Evolutionary conservation across 1,284 basidiomycete genomes (phyloP), one percentile per base, ranked within the genome.

Genomic region (Tylopilus orsonianus): DNA sequence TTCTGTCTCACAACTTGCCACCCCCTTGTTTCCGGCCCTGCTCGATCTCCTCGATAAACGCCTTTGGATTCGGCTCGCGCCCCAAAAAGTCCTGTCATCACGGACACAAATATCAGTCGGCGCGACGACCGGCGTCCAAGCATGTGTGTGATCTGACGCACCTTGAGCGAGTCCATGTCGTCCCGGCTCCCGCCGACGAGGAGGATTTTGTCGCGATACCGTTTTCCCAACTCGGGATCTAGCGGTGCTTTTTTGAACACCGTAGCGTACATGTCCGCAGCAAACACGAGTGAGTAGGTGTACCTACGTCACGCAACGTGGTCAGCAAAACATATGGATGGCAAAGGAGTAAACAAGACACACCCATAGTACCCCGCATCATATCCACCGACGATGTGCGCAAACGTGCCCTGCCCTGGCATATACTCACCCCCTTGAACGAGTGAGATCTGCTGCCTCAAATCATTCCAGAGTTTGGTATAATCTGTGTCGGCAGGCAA

Each of bases 61-160:
- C 90, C 18, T 86, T 79, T 52, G 81, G 83, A 57, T 87, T 88
- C 4, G 90, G 86, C 39, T 76, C 74, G 13, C 90, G 77, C 5
- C 89, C 89, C 48, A 93, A 75, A 79, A 92, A 90, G 56, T 84
- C 74, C 74, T 80, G 29, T n/a, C n/a, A n/a, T n/a, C n/a, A n/a
- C n/a, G n/a, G n/a, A n/a, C n/a, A n/a, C n/a, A n/a, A n/a, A n/a
- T n/a, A n/a, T n/a, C n/a, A n/a, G n/a, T n/a, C n/a, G n/a, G n/a
- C n/a, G n/a, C n/a, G n/a, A n/a, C n/a, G n/a, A n/a, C n/a, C n/a
- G n/a, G n/a, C n/a, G n/a, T n/a, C n/a, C n/a, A n/a, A n/a, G n/a
- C n/a, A n/a, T n/a, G n/a, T n/a, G n/a, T n/a, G n/a, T n/a, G n/a
- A n/a, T n/a, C n/a, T n/a, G 2, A 23, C 41, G 2, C 41, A 77